Conservation (phyloP, 805 yeast genomes). For the Aciculoconidium aculeatum region DNA sequence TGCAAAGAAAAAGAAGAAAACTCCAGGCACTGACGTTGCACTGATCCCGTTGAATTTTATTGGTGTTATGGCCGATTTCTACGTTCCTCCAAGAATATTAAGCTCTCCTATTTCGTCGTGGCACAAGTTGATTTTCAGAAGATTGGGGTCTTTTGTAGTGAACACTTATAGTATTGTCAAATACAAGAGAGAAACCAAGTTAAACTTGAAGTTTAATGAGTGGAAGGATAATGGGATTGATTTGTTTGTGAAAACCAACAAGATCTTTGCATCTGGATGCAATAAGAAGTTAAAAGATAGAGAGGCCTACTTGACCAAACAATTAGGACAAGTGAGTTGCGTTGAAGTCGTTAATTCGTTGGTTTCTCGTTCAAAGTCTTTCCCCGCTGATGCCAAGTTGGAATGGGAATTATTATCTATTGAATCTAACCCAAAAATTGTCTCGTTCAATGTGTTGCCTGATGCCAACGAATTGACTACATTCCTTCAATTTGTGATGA, state of each 20-base stretch:
- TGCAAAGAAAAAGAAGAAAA: slow-evolving; percentile 11
- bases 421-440: slow-evolving; percentile 64
- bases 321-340: slow-evolving; percentile 31
- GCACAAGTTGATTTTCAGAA: slow-evolving; percentile 48
- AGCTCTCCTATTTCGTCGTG: slow-evolving; percentile 23
- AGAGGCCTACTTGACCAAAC: slow-evolving; percentile 39
- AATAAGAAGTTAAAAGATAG: slow-evolving; percentile 23
- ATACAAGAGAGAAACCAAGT: slow-evolving; percentile 38
- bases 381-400: slow-evolving; percentile 53
- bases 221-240: slow-evolving; percentile 89
- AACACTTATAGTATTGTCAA: slow-evolving; percentile 52
- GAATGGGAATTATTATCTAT: slow-evolving; percentile 77
- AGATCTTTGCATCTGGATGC: slow-evolving; percentile 62
- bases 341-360: slow-evolving; percentile 26
- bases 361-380: slow-evolving; percentile 27
- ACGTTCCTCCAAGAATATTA: slow-evolving; percentile 33
- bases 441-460: slow-evolving; percentile 64
- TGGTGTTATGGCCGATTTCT: slow-evolving; percentile 39
- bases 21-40: slow-evolving; percentile 25
- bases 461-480: slow-evolving; percentile 34
- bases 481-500: slow-evolving; percentile 34
- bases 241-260: slow-evolving; percentile 69
- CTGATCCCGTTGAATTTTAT: slow-evolving; percentile 34
- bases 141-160: slow-evolving; percentile 60
- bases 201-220: slow-evolving; percentile 53